These are phyloP conservation scores for Stylonectria norvegica DNA, from an alignment of 2,329 filamentous ascomycete species.

Conservation along the genomic window DNA sequence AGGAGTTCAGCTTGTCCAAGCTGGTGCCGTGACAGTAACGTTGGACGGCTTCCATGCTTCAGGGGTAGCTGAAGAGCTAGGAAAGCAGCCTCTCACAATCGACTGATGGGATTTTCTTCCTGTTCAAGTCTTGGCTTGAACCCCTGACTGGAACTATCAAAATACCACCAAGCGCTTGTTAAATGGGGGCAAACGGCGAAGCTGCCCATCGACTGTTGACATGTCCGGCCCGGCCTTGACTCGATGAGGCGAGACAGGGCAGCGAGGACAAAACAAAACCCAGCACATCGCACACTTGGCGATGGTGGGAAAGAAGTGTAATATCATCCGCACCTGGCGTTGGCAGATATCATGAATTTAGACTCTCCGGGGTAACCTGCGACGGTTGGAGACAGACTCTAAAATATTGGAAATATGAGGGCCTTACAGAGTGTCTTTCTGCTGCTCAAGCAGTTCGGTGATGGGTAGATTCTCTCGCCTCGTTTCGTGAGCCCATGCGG, in stretches of 20 bases:
- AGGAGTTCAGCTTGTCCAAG: constrained; percentile 73
- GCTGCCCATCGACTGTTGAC: not conserved
- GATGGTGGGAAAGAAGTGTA: constrained; percentile 10
- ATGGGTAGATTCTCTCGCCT: constrained; percentile 15
- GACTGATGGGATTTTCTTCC: not conserved
- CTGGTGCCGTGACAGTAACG: constrained; percentile 84
- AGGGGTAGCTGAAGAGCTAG: constrained; percentile 32
- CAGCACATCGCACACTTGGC: not conserved
- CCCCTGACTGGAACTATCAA: too few species aligned
- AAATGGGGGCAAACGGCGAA: not conserved
- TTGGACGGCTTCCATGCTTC: constrained; percentile 74
- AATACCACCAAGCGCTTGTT: too few species aligned
- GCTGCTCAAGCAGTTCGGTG: constrained; percentile 11
- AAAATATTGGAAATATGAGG: constrained; percentile 13
- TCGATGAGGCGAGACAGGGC: not conserved
- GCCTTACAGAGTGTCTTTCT: constrained; percentile 8
- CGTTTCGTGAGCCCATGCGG: constrained; percentile 13
- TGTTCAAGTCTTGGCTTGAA: too few species aligned
- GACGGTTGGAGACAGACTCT: constrained; percentile 15
- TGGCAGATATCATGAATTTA: constrained; percentile 22
- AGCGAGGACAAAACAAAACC: not conserved
- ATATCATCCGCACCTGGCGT: constrained; percentile 24
- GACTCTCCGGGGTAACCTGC: constrained; percentile 12
- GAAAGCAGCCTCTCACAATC: constrained; percentile 28
- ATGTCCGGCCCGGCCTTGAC: not conserved